Conservation (phyloP, 2,329 filamentous ascomycete species). For the Orbilia blumenaviensis region DNA sequence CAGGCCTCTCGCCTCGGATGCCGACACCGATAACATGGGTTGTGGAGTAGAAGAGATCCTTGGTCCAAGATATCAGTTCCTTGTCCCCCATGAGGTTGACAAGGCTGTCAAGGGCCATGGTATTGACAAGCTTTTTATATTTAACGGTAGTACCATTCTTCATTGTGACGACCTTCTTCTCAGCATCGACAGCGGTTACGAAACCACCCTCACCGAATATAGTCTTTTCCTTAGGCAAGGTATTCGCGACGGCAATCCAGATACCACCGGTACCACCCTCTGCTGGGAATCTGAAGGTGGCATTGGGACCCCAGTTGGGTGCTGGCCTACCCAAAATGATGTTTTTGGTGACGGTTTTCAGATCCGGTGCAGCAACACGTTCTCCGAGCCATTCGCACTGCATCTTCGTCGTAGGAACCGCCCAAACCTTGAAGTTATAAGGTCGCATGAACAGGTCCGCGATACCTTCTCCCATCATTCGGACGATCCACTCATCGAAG, state of each 20-base stretch:
- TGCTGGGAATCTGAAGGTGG: slow-evolving; percentile 97
- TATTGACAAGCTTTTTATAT: slow-evolving; percentile 92
- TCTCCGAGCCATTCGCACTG: slow-evolving; percentile 98
- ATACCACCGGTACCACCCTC: slow-evolving; percentile 96
- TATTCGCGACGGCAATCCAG: slow-evolving; percentile 97
- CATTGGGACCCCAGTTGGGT: slow-evolving; percentile 97
- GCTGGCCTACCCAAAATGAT: slow-evolving; percentile 95
- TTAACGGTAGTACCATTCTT: slow-evolving; percentile 85
- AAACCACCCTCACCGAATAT: slow-evolving; percentile 84
- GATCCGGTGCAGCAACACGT: slow-evolving; percentile 94
- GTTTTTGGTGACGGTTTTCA: slow-evolving; percentile 93
- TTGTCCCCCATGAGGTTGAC: slow-evolving; percentile 87
- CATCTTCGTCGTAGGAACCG: slow-evolving; percentile 98
- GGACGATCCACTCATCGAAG: slow-evolving; percentile 98
- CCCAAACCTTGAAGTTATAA: slow-evolving; percentile 99
- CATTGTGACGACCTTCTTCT: slow-evolving; percentile 82
- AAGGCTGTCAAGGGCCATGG: slow-evolving; percentile 92
- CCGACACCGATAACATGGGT: slow-evolving; percentile 98
- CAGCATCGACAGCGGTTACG: slow-evolving; percentile 86
- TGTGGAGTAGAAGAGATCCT: slow-evolving; percentile 93
- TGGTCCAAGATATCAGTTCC: slow-evolving; percentile 82
- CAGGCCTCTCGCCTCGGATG: slow-evolving; percentile 87
- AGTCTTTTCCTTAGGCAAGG: slow-evolving; percentile 89
- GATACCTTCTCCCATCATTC: slow-evolving; percentile 86
- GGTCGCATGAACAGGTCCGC: slow-evolving; percentile 98